Base-by-base conservation (phyloP, 768 basidiomycete genomes). In the Termitomyces sp. region DNA sequence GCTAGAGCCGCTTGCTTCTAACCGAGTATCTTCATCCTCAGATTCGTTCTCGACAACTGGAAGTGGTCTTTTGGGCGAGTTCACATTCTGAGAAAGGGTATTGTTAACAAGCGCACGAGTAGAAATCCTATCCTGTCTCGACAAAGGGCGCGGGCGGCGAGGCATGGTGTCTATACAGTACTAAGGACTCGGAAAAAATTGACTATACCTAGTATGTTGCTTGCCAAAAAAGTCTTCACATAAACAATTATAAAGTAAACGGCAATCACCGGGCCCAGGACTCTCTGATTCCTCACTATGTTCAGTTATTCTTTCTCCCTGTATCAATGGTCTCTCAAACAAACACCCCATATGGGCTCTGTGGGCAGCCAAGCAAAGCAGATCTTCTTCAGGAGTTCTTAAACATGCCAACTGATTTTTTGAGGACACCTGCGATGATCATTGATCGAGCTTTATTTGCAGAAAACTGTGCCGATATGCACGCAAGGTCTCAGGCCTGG, bases 391-490 rank as follows among this genome's bases (percentile, higher is more conserved):
- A 79, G 48, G 78, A 83, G 59, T 93, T 86, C 73, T 75, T 81
- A 40, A 88, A 88, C 22, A 83, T 80, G 68, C 68, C 77, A 28
- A 68, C 92, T 62, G 74, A 82, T 48, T 74, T 73, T 2, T 74
- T 94, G 28, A 80, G 90, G 58, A 94, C 92, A 0, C 92, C 92
- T 18, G 91, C 90, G 1, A 74, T 92, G 64, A 77, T 94, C 62
- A 84, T 94, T 64, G 91, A 95, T 74, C 83, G 89, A 28, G 79
- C 81, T 9, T 64, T 86, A 9, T 94, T 94, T 71, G 83, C 83
- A 39, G 72, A 79, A 35, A 95, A 95, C 70, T 94, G 91, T 71
- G 81, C 81, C 12, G 75, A 71, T 60, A 92, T 95, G 88, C 88
- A 90, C 65, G 71, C 76, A 53, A 86, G 84, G 45, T 84, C 90